A percentile compares a stretch with the other conserved stretches of the same genome.
phyloP scores from a whole-genome alignment of 2,329 filamentous ascomycete species.

The Lithohypha guttulata region DNA sequence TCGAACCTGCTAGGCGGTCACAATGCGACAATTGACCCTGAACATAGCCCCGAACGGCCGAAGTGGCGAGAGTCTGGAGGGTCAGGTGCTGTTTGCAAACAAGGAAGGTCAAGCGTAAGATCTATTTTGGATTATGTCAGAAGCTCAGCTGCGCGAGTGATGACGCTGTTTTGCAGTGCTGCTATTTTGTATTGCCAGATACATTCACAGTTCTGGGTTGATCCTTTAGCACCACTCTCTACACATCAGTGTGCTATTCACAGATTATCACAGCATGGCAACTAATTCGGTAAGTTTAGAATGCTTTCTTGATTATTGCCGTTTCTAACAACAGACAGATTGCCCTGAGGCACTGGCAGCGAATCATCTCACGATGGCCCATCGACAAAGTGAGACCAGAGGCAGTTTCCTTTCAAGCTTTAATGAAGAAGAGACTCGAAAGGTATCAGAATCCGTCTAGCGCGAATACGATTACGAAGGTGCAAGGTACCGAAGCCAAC shows the following conservation, averaged over 20 bases:
- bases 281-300: conserved; percentile 23
- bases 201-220: no score
- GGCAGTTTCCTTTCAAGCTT: conserved; percentile 34
- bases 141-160: no score
- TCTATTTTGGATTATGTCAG: no score
- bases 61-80: no score
- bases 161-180: no score
- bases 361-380: conserved; percentile 36
- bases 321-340: conserved; percentile 17
- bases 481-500: conserved; percentile 16
- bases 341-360: conserved; percentile 29
- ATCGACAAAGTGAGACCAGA: conserved; percentile 34
- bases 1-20: conserved; percentile 9
- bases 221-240: no score
- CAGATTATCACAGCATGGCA: conserved; percentile 15
- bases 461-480: conserved; percentile 11
- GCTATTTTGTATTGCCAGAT: no score
- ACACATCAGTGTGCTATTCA: no score
- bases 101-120: no score
- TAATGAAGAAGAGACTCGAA: conserved; percentile 20
- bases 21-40: no score
- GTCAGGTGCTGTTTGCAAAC: no score
- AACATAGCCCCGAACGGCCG: no score
- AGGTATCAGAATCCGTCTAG: conserved; percentile 11
- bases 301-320: conserved; percentile 1